These are phyloP conservation scores for Quercus wislizeni DNA, from an alignment of 306 rosid species.

Conservation along the genomic window DNA sequence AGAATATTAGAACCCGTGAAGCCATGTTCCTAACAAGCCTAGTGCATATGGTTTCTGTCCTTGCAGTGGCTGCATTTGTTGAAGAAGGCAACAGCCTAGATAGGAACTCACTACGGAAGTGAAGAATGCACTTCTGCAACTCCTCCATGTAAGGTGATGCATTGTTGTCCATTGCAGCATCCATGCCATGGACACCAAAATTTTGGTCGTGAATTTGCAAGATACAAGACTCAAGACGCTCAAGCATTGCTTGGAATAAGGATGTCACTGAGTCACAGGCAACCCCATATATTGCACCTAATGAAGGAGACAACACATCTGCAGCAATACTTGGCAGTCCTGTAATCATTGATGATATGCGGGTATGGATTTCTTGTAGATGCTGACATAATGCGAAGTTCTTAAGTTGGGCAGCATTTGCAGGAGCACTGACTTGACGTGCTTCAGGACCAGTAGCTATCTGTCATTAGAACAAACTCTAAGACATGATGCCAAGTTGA, in stretches of 20 bases:
- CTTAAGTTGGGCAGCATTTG: slow-evolving; percentile 89
- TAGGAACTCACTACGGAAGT: slow-evolving; percentile 86
- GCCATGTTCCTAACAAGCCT: slow-evolving; percentile 96
- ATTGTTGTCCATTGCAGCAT: slow-evolving; percentile 94
- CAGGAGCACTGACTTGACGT: slow-evolving; percentile 89
- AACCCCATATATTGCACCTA: slow-evolving; percentile 88
- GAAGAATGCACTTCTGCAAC: slow-evolving; percentile 85
- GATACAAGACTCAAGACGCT: slow-evolving; percentile 91
- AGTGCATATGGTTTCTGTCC: slow-evolving; percentile 82
- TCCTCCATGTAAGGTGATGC: slow-evolving; percentile 99
- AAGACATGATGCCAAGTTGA: slow-evolving; percentile 6
- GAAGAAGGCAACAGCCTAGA: slow-evolving; percentile 74
- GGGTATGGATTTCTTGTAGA: slow-evolving; percentile 83
- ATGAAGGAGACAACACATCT: slow-evolving; percentile 86
- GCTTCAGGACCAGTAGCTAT: slow-evolving; percentile 97
- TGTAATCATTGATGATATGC: slow-evolving; percentile 60
- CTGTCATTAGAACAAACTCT: slow-evolving; percentile 44
- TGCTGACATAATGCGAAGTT: slow-evolving; percentile 86
- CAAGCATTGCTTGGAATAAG: slow-evolving; percentile 94
- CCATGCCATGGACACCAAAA: slow-evolving; percentile 77
- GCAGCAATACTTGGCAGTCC: slow-evolving; percentile 85
- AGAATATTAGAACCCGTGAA: slow-evolving; percentile 85
- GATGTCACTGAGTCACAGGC: slow-evolving; percentile 92
- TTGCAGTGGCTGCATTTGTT: slow-evolving; percentile 34
- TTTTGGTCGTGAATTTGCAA: slow-evolving; percentile 92